Percentiles rank a stretch among this genome's conserved stretches.
phyloP scores from a whole-genome alignment of 2,329 filamentous ascomycete species.

The Capronia epimyces region DNA sequence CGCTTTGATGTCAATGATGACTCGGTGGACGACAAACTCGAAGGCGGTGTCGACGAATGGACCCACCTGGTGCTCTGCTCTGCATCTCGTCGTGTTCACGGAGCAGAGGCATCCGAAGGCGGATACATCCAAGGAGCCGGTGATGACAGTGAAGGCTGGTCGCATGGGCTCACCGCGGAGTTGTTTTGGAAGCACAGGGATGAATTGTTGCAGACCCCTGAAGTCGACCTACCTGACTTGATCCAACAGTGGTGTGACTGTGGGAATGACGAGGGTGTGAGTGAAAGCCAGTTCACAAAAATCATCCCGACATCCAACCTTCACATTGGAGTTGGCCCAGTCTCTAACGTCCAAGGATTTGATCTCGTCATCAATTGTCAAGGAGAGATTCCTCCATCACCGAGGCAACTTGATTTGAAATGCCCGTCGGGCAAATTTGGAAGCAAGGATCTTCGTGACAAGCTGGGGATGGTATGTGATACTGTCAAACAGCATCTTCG shows the following conservation, averaged over 20 bases:
- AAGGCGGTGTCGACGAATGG: conserved; percentile 5
- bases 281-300: conserved; percentile 28
- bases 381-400: conserved; percentile 34
- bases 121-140: conserved; percentile 91
- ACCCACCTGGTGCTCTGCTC: conserved; percentile 78
- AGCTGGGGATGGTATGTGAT: conserved; percentile 56
- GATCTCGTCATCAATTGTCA: conserved; percentile 41
- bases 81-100: conserved; percentile 65
- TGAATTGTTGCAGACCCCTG: conserved; percentile 56
- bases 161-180: conserved; percentile 66
- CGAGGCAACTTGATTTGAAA: conserved; percentile 50
- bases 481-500: conserved; percentile 46
- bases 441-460: conserved; percentile 71
- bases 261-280: conserved; percentile 23
- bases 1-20: conserved; percentile 3
- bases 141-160: conserved; percentile 94
- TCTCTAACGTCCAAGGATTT: conserved; percentile 38
- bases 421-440: conserved; percentile 70
- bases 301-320: conserved; percentile 39
- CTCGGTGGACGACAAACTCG: background rate
- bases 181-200: conserved; percentile 72
- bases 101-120: conserved; percentile 62
- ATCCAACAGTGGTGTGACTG: conserved; percentile 44
- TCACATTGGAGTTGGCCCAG: conserved; percentile 31
- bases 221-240: conserved; percentile 56